These are phyloP conservation scores for Pythium utonaiense DNA, from an alignment of 352 stramenopile genomes.

Conservation along the genomic window DNA sequence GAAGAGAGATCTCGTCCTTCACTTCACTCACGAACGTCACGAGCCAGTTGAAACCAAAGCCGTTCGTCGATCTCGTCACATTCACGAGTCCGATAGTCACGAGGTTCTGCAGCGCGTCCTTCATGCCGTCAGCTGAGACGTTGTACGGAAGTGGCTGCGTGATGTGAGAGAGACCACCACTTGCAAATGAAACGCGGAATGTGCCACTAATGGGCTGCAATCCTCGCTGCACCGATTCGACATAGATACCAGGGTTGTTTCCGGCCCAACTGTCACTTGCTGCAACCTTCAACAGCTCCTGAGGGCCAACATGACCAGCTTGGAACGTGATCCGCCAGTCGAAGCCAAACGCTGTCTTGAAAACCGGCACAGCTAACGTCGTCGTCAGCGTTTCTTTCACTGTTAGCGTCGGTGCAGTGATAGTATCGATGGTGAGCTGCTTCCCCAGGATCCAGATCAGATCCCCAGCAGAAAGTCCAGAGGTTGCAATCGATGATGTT, in stretches of 20 bases:
- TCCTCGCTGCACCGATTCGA: conserved; percentile 77
- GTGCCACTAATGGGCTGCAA: conserved; percentile 91
- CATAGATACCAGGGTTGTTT: conserved; percentile 88
- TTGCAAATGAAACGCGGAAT: conserved; percentile 79
- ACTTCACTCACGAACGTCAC: conserved; percentile 92
- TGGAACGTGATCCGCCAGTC: conserved; percentile 79
- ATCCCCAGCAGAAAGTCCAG: conserved; percentile 27
- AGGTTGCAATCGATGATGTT: conserved; percentile 18
- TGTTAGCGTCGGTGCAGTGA: conserved; percentile 20
- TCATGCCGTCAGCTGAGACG: conserved; percentile 73
- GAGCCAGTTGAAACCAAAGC: conserved; percentile 95
- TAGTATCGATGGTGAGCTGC: conserved; percentile 29
- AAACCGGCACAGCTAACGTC: conserved; percentile 50
- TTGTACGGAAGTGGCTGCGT: conserved; percentile 87
- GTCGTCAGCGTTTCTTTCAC: conserved; percentile 25
- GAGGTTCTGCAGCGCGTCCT: conserved; percentile 87
- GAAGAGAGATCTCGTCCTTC: conserved; percentile 66
- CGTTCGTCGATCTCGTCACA: conserved; percentile 86
- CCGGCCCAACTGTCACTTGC: conserved; percentile 92
- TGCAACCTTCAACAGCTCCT: conserved; percentile 81
- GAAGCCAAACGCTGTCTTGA: conserved; percentile 60
- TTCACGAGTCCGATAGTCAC: conserved; percentile 86
- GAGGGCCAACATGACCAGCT: conserved; percentile 72
- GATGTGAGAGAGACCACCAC: conserved; percentile 66
- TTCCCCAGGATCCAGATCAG: conserved; percentile 58